Evolutionary conservation across 2,329 filamentous ascomycete genomes (phyloP).

Genomic region (Bertia moriformis): DNA sequence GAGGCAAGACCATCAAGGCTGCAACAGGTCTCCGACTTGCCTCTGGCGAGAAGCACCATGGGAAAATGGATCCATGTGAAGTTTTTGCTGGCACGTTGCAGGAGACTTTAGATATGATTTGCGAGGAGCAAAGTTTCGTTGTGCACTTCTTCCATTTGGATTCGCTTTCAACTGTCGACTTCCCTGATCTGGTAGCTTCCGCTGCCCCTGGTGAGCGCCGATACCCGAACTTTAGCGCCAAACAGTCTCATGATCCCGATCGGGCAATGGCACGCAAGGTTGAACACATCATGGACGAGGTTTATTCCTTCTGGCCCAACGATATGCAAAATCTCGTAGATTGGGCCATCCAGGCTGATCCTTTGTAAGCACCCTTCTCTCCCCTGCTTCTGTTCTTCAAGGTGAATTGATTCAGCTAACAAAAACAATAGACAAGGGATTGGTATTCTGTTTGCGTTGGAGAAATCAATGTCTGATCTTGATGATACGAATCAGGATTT

Average conservation of each 20-base stretch:
- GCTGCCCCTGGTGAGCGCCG: slow-evolving; percentile 36
- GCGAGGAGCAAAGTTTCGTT: slow-evolving; percentile 59
- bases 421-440: slow-evolving; percentile 41
- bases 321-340: slow-evolving; percentile 50
- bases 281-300: slow-evolving; percentile 48
- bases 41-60: background rate
- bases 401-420: slow-evolving; percentile 8
- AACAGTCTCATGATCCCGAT: slow-evolving; percentile 52
- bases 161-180: slow-evolving; percentile 44
- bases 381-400: too few relatives aligned
- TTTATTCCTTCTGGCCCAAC: slow-evolving; percentile 49
- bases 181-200: slow-evolving; percentile 42
- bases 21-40: slow-evolving; percentile 36
- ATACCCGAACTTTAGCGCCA: slow-evolving; percentile 39
- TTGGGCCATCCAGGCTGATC: slow-evolving; percentile 47
- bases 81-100: slow-evolving; percentile 46
- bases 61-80: slow-evolving; percentile 28
- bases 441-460: slow-evolving; percentile 48
- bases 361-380: slow-evolving; percentile 31
- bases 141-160: slow-evolving; percentile 58
- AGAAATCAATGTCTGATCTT: slow-evolving; percentile 42
- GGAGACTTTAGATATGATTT: slow-evolving; percentile 47
- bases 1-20: slow-evolving; percentile 45
- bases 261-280: slow-evolving; percentile 50
- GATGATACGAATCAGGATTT: slow-evolving; percentile 61